A percentile compares a stretch with the other conserved stretches of the same genome.
Conservation (phyloP, 1,284 basidiomycete genomes). For the Hypsizygus ulmarius region DNA sequence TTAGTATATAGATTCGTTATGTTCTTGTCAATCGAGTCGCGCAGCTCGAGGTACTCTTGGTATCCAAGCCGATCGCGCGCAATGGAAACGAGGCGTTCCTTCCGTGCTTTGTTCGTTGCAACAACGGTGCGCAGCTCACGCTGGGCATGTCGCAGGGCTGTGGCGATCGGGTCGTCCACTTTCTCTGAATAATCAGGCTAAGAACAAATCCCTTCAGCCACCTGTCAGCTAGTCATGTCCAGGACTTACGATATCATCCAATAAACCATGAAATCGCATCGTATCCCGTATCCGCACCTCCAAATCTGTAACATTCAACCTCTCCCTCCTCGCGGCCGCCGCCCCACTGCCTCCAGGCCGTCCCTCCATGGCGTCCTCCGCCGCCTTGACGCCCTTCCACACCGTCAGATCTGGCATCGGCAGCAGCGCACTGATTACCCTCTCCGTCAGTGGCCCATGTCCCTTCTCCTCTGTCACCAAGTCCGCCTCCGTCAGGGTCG, state of each 20-base stretch:
- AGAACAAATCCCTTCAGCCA: background rate
- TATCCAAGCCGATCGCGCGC: conserved; percentile 88
- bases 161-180: conserved; percentile 91
- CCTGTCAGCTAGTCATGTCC: conserved; percentile 11
- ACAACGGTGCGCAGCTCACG: conserved; percentile 76
- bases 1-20: conserved; percentile 70
- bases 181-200: conserved; percentile 77
- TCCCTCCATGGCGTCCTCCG: conserved; percentile 80
- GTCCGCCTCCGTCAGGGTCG: conserved; percentile 63
- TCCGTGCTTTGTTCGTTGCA: conserved; percentile 81
- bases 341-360: conserved; percentile 71
- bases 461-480: conserved; percentile 67
- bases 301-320: conserved; percentile 68
- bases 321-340: conserved; percentile 67
- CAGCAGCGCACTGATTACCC: conserved; percentile 76
- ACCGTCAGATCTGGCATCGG: conserved; percentile 59
- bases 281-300: conserved; percentile 70
- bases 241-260: conserved; percentile 53
- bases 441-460: conserved; percentile 77
- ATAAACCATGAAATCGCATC: conserved; percentile 66
- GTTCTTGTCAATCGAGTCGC: conserved; percentile 82
- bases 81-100: conserved; percentile 67
- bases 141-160: conserved; percentile 87
- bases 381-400: conserved; percentile 76
- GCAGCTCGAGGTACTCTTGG: conserved; percentile 80